Conservation (phyloP, 2,329 filamentous ascomycete genomes). For the Emmonsiellopsis sp. region DNA sequence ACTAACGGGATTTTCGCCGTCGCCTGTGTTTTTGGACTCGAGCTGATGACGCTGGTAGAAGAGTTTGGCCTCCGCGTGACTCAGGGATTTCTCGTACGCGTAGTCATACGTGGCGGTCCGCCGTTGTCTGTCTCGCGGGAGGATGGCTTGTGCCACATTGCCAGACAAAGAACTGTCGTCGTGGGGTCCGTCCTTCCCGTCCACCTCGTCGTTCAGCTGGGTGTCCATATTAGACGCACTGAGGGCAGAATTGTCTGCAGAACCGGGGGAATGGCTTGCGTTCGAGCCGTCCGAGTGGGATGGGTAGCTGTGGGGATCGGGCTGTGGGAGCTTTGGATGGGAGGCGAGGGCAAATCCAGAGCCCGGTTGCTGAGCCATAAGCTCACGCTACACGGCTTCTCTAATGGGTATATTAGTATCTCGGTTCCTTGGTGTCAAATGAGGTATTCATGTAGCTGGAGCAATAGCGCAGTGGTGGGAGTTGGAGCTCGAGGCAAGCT, state of each 20-base stretch:
- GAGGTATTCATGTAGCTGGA: background rate
- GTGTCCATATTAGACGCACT: background rate
- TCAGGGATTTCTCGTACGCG: constrained; percentile 87
- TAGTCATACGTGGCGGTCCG: constrained; percentile 89
- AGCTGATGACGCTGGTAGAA: constrained; percentile 87
- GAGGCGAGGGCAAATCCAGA: background rate
- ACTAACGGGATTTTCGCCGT: constrained; percentile 28
- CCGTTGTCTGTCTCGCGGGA: constrained; percentile 38
- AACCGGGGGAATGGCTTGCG: too few relatives aligned
- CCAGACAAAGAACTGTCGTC: constrained; percentile 5
- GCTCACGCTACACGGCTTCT: background rate
- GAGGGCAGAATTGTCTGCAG: background rate
- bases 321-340: background rate
- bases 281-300: background rate
- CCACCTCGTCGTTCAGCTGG: background rate
- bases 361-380: background rate
- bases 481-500: background rate
- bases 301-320: background rate
- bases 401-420: background rate
- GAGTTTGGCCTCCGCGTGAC: constrained; percentile 85
- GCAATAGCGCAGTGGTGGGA: background rate
- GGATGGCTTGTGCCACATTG: constrained; percentile 14
- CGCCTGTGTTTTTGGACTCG: constrained; percentile 38
- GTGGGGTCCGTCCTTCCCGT: background rate
- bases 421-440: background rate